Conservation (phyloP, 1,139 yeast species). For the Hansenula anomala region DNA sequence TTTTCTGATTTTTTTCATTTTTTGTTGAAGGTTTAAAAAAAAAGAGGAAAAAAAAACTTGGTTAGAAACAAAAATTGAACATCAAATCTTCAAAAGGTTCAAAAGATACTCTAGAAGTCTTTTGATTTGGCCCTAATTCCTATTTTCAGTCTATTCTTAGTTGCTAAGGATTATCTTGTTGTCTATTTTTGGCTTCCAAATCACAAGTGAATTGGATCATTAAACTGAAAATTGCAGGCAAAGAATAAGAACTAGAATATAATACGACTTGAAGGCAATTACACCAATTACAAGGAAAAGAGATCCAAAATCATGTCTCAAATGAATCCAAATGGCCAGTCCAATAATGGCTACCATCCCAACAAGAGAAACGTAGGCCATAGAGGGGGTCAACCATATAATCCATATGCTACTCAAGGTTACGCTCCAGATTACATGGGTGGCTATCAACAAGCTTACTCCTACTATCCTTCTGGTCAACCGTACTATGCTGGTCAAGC, state of each 20-base stretch:
- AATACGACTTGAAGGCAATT: no score
- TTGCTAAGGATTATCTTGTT: background rate
- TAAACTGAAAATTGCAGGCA: no score
- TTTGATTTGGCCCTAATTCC: background rate
- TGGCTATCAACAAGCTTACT: conserved; percentile 2
- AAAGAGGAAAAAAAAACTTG: background rate
- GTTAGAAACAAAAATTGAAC: no score
- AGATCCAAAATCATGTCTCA: no score
- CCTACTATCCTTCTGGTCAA: background rate
- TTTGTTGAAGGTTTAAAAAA: background rate
- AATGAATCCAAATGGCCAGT: background rate
- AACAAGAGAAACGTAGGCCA: background rate
- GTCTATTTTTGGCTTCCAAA: background rate
- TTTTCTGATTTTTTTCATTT: background rate
- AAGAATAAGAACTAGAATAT: background rate
- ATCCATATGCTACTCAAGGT: background rate
- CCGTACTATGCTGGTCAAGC: background rate
- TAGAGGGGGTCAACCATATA: background rate
- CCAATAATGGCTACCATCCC: conserved; percentile 1
- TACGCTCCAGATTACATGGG: background rate
- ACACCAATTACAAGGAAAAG: no score
- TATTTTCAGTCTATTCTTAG: background rate
- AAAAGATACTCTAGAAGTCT: background rate
- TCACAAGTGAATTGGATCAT: background rate
- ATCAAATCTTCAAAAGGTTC: no score